These are phyloP conservation scores for Kwoniella sp. DNA, from an alignment of 768 basidiomycete genomes.

Conservation along the genomic window DNA sequence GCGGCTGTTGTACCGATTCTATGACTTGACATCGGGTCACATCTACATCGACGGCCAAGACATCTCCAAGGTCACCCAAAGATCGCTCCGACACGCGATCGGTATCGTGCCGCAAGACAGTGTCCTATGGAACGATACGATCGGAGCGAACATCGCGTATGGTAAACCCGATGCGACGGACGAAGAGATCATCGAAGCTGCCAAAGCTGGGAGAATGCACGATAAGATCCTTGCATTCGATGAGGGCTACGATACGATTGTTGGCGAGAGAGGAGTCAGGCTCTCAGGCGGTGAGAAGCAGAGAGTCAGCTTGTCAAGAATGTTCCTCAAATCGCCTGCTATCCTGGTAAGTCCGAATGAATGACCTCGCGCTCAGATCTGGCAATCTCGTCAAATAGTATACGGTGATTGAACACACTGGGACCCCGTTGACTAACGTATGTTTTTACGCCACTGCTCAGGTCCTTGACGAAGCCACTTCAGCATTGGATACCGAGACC, in stretches of 20 bases:
- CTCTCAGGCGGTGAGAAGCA: conserved; percentile 89
- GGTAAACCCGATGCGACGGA: conserved; percentile 71
- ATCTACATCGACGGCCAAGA: conserved; percentile 85
- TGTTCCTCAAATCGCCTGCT: conserved; percentile 80
- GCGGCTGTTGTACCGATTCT: conserved; percentile 88
- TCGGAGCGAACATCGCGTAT: conserved; percentile 63
- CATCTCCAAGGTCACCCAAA: conserved; percentile 82
- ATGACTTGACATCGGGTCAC: conserved; percentile 78
- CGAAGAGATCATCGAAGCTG: conserved; percentile 77
- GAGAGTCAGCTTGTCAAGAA: conserved; percentile 82
- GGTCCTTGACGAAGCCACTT: conserved; percentile 55
- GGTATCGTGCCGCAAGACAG: conserved; percentile 88
- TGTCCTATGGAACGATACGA: conserved; percentile 54
- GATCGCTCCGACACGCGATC: conserved; percentile 74
- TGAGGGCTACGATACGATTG: conserved; percentile 76
- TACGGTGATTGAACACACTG: too few species aligned
- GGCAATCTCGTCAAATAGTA: not conserved
- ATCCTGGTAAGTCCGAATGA: conserved; percentile 76
- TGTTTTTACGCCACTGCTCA: conserved; percentile 11
- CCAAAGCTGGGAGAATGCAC: conserved; percentile 82
- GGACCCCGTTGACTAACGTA: not conserved
- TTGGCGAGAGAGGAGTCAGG: conserved; percentile 86
- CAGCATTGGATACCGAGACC: conserved; percentile 82
- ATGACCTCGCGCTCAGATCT: too few species aligned
- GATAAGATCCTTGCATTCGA: conserved; percentile 82